Conservation (phyloP, 331 rosid species). For the Telfairia occidentalis region DNA sequence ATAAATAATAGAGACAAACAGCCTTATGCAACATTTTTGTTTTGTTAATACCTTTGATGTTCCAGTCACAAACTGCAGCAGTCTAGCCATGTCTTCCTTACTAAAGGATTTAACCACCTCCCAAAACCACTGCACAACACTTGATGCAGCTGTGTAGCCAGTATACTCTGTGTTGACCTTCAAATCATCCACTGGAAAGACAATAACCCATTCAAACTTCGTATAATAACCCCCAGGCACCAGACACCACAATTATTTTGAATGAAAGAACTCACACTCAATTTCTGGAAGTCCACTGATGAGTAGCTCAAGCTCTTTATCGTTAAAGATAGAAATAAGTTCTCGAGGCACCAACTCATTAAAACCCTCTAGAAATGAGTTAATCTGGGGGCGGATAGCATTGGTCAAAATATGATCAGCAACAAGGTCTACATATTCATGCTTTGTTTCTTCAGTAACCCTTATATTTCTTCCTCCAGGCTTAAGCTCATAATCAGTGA, state of each 20-base stretch:
- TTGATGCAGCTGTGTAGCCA: conserved; percentile 84
- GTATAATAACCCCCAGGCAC: conserved; percentile 10
- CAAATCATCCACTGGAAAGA: conserved; percentile 84
- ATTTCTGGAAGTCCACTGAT: conserved; percentile 99
- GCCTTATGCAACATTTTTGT: neutral
- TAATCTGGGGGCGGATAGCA: conserved; percentile 93
- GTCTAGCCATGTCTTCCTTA: conserved; percentile 99
- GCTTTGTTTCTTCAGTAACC: conserved; percentile 96
- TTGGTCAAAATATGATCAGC: conserved; percentile 91
- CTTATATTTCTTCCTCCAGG: conserved; percentile 97
- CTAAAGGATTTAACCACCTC: conserved; percentile 76
- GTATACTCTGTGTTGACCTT: conserved; percentile 79
- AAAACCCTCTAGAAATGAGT: conserved; percentile 79
- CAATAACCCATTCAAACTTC: conserved; percentile 24
- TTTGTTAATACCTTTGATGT: conserved; percentile 71
- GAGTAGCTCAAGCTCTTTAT: conserved; percentile 95
- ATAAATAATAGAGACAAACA: neutral
- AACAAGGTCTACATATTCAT: conserved; percentile 95
- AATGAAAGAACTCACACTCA: conserved; percentile 56
- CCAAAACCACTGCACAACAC: conserved; percentile 97
- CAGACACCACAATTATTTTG: neutral
- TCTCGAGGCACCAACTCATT: conserved; percentile 65
- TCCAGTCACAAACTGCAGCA: conserved; percentile 97
- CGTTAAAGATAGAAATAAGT: conserved; percentile 82
- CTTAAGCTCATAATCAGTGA: conserved; percentile 96